Evolutionary conservation across 2,329 filamentous ascomycete genomes (phyloP), one percentile per base, ranked within the genome.

Genomic region (Colletotrichum scovillei): DNA sequence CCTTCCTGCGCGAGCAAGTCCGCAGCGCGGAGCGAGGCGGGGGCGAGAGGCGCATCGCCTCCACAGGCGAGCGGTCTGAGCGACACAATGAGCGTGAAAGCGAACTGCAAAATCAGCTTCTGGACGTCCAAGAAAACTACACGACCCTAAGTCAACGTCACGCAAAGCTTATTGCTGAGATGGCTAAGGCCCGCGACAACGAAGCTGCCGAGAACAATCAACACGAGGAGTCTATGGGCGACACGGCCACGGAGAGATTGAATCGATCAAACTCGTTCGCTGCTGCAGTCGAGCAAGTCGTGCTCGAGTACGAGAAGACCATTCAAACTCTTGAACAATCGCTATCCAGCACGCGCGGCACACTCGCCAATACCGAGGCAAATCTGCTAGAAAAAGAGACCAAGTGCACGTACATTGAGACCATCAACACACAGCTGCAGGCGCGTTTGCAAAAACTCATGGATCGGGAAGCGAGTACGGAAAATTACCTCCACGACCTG

Each of bases 231-330:
- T 88, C 91, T 14, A 86, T 92, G 19, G 94, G 92, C 67, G 95
- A 96, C 80, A 94, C 88, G 77, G 94, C 95, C 0, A 92, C 95
- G 28, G 95, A 98, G 81, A 90, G 97, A 66, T 85, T 98, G 76
- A 97, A 98, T 81, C 92, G 97, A 53, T 99, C 97, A 22, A 98
- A 97, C 81, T 97, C 94, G 0, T 98, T 99, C 80, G 95, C 96
- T 1, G 93, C 97, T 80, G 96, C 96, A 32, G 96, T 99, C 24
- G 97, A 99, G 79, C 94, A 97, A 79, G 95, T 99, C 26, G 95
- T 99, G 3, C 86, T 98, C 62, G 97, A 99, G 83, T 99, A 99
- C 80, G 97, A 99, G 82, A 98, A 97, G 88, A 99, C 97, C 0
- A 99, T 99, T 63, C 95, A 98, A 81, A 93, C 91, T 66, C 89